A percentile compares a stretch with the other conserved stretches of the same genome.
These are phyloP conservation scores for Inga laurina DNA, from an alignment of 306 rosid genomes.

Conservation along the genomic window DNA sequence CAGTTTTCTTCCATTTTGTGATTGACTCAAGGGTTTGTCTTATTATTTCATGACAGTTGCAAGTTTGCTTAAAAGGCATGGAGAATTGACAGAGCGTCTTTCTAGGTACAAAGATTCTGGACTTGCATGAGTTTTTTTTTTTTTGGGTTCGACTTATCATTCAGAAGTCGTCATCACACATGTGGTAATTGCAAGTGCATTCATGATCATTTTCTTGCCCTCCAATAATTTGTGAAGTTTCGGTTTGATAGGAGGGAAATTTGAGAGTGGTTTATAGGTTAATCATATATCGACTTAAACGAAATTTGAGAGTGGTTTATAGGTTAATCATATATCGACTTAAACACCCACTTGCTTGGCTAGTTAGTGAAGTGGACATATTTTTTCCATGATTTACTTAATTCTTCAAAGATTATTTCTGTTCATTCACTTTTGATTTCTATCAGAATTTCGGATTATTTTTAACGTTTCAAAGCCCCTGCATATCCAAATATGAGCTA, in stretches of 20 bases:
- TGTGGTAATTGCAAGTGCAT: constrained; percentile 4
- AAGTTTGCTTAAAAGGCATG: constrained; percentile 79
- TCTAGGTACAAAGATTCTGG: constrained; percentile 58
- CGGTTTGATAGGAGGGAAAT: too few relatives aligned
- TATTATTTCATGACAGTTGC: constrained; percentile 59
- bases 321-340: neutral
- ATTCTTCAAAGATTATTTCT: neutral
- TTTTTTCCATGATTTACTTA: neutral
- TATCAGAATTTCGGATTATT: neutral
- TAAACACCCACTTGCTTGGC: neutral
- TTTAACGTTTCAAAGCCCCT: neutral
- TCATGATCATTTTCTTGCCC: neutral
- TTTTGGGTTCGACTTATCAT: constrained; percentile 6
- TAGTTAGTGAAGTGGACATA: neutral
- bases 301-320: neutral
- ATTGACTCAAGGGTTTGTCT: constrained; percentile 23
- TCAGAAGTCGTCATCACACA: constrained; percentile 3
- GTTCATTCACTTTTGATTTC: neutral
- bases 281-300: neutral
- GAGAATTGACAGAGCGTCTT: constrained; percentile 79
- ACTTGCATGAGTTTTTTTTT: neutral
- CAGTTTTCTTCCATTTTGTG: constrained; percentile 6
- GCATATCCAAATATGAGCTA: neutral
- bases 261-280: neutral
- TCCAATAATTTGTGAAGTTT: too few relatives aligned